Evolutionary conservation across 352 stramenopile genomes (phyloP), one percentile per base, ranked within the genome.

Genomic region (Globisporangium sylvaticum): DNA sequence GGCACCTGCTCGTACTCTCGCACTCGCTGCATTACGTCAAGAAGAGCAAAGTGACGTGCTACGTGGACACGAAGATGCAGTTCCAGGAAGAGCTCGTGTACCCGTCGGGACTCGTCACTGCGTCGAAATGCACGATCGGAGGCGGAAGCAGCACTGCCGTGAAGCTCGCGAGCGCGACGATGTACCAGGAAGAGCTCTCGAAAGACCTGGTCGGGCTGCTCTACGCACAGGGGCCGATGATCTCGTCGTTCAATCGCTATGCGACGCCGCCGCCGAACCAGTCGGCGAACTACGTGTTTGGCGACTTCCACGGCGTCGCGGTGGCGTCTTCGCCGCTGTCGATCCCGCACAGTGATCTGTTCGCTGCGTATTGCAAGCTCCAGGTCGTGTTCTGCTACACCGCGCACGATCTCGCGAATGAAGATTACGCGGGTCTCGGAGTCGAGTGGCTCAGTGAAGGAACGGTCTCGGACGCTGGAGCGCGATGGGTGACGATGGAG

Each of bases 21-120:
- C 88, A 95, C 62, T 92, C 83, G 31, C 71, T 92, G 32, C 88
- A 93, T 32, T 95, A 95, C 68, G 80, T 95, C 22, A 92, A 90
- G 62, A 93, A 93, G 70, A 95, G 88, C 62, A 85, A 87, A 67
- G 83, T 95, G 32, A 84, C 83, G 48, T 93, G 85, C 62, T 82
- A 81, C 58, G 70, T 95, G 12, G 83, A 94, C 31, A 78, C 64
- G 7, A 77, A 78, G 25, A 65, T 74, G 12, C 84, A 91, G 58
- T 92, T 92, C 62, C 76, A 74, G 9, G 80, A 91, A 60, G 88
- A 94, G 57, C 74, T 95, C 1, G 75, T 89, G 34, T 95, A 94
- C 66, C 88, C 88, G 4, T 90, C 86, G 0, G 79, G 80, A 15
- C 66, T 93, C 1, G 84, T 92, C 0, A 87, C 80, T 29, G 85